Evolutionary conservation across 441 rosid species (phyloP).

Genomic region (Euphorbia celastroides): DNA sequence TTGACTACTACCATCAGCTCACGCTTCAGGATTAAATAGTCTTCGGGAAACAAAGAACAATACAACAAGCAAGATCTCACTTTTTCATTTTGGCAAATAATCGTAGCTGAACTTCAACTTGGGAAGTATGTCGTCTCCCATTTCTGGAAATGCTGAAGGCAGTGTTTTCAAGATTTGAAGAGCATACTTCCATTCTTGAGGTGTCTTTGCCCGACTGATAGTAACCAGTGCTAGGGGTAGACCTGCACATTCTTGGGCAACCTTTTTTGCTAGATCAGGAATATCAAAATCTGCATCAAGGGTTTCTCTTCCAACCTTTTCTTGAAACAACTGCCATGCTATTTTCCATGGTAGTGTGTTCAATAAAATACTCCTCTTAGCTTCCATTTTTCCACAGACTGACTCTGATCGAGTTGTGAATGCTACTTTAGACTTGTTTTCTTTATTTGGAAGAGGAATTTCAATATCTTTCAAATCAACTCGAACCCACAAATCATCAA

Average conservation of each 20-base stretch:
- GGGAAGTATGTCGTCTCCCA: neutral
- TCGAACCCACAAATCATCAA: neutral
- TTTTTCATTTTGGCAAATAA: neutral
- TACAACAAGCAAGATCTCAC: neutral
- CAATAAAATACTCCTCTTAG: neutral
- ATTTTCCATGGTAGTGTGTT: neutral
- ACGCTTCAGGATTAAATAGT: neutral
- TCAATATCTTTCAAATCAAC: neutral
- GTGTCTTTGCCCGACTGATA: neutral
- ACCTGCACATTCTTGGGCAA: neutral
- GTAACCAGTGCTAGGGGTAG: neutral
- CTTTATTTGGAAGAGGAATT: neutral
- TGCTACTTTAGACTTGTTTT: neutral
- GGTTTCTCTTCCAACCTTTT: neutral
- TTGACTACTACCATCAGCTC: neutral
- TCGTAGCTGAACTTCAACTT: neutral
- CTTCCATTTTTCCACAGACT: neutral
- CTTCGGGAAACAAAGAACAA: neutral
- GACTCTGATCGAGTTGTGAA: neutral
- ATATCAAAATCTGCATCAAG: neutral
- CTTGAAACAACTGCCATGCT: neutral
- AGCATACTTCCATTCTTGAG: neutral
- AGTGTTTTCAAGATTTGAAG: neutral
- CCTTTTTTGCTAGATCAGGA: neutral
- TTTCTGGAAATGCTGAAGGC: neutral